Evolutionary conservation across 2,329 filamentous ascomycete genomes (phyloP).

Genomic region (Orbilia oligospora): DNA sequence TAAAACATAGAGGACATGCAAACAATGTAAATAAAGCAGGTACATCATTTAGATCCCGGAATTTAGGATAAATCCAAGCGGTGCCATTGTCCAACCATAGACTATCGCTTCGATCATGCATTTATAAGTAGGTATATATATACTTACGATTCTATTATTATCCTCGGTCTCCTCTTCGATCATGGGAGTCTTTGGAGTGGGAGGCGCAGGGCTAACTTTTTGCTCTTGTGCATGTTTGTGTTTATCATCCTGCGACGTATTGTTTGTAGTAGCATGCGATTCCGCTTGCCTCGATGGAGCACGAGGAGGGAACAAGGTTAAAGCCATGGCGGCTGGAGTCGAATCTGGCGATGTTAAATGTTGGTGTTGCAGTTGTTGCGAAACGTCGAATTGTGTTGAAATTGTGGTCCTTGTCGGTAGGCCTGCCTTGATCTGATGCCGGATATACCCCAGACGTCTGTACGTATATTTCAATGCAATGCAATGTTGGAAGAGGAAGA

Average conservation of each 20-base stretch:
- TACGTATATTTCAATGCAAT: neutral
- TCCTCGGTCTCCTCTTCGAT: conserved; percentile 15
- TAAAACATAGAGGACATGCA: neutral
- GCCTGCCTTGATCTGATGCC: conserved; percentile 46
- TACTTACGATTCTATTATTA: conserved; percentile 57
- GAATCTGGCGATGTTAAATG: conserved; percentile 19
- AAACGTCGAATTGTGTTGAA: conserved; percentile 32
- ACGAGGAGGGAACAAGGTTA: conserved; percentile 58
- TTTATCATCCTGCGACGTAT: conserved; percentile 29
- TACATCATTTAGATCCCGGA: conserved; percentile 18
- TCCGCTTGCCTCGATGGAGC: conserved; percentile 59
- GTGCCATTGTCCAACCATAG: neutral
- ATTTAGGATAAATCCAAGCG: conserved; percentile 3
- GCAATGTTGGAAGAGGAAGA: conserved; percentile 19
- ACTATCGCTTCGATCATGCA: conserved; percentile 6
- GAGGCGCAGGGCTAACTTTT: conserved; percentile 29
- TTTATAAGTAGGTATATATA: no score
- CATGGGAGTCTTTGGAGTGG: conserved; percentile 31
- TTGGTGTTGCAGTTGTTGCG: conserved; percentile 33
- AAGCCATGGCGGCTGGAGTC: conserved; percentile 46
- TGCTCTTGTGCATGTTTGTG: conserved; percentile 24
- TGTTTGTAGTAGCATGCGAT: conserved; percentile 32
- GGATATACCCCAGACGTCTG: conserved; percentile 33
- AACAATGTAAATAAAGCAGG: neutral
- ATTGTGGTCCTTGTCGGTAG: conserved; percentile 45